Base-by-base conservation (phyloP, 495 filamentous ascomycete species). In the Hypoxylon intermedium region DNA sequence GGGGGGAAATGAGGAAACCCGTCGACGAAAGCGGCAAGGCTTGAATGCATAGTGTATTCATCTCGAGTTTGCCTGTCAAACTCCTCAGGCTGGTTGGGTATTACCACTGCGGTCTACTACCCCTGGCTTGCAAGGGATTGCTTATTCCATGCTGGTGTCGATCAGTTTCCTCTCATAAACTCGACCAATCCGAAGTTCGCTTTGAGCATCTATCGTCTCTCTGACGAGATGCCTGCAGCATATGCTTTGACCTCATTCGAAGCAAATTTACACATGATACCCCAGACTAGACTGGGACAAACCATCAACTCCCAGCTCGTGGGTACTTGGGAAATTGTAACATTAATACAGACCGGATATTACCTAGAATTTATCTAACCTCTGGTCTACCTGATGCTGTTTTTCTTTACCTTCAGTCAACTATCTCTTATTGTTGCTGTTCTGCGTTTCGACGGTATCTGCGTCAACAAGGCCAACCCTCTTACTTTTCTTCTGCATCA, bases 211-310 rank as follows among this genome's bases (percentile, higher is more conserved):
- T 53, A 37, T 43, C 49, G 19, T 55, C 43, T 46, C 16, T 34
- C 51, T 55, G 51, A 41, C 36, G 48, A 51, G 41, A 49, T 55
- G 56, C 40, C 62, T 65, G 56, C 55, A 55, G 38, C 36, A 26
- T 16, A 53, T 65, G 62, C 62, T 65, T 65, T 60, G 62, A 65
- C 62, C 62, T 60, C 56, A 47, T 46, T 50, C 51, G 43, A 60
- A 53, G 62, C 46, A 65, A 65, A 65, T 57, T 60, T 65, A 57
- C 56, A 37, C 45, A 47, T 47, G 51, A 57, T 65, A 65, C 62
- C 62, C 62, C 57, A 53, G 62, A 60, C 56, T 40, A 37, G 31
- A 57, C 53, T 20, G 42, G 47, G 49, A 47, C 43, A 55, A 49
- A 42, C 28, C 26, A 53, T 60, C 51, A 42, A 55, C 51, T 51